Conservation (phyloP, 148 eudicot species). For the Cornus controversa region DNA sequence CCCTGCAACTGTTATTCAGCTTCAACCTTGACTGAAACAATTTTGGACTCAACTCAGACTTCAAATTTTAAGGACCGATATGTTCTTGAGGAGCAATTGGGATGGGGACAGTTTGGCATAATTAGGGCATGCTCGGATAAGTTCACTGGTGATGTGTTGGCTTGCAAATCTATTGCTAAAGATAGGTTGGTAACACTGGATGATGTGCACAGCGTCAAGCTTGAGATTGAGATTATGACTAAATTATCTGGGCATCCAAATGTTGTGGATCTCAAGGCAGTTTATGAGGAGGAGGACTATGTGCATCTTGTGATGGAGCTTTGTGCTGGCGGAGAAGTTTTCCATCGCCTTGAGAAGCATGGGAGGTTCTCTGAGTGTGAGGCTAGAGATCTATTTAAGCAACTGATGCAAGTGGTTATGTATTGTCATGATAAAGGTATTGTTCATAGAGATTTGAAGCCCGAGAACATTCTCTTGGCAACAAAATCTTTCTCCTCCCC, state of each 20-base stretch:
- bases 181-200: conserved; percentile 66
- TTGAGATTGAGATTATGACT: conserved; percentile 80
- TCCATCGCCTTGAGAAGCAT: conserved; percentile 64
- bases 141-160: conserved; percentile 61
- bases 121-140: conserved; percentile 72
- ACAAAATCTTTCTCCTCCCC: conserved; percentile 72
- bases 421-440: conserved; percentile 84
- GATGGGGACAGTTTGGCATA: conserved; percentile 85
- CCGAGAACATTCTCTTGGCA: conserved; percentile 76
- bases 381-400: conserved; percentile 62
- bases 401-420: conserved; percentile 74
- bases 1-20: conserved; percentile 42
- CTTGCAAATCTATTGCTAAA: conserved; percentile 84
- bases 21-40: conserved; percentile 41
- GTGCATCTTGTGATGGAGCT: conserved; percentile 93
- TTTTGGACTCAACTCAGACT: conserved; percentile 43
- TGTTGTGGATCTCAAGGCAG: conserved; percentile 81
- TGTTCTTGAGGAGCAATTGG: conserved; percentile 58
- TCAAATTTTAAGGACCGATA: conserved; percentile 55
- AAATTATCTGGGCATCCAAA: conserved; percentile 74
- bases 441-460: conserved; percentile 90
- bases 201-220: conserved; percentile 67
- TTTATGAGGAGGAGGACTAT: conserved; percentile 76
- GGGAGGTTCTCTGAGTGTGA: conserved; percentile 65
- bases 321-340: conserved; percentile 92